Evolutionary conservation across 2,329 filamentous ascomycete species (phyloP), one percentile per base, ranked within the genome.

Genomic region (Neofusicoccum parvum): DNA sequence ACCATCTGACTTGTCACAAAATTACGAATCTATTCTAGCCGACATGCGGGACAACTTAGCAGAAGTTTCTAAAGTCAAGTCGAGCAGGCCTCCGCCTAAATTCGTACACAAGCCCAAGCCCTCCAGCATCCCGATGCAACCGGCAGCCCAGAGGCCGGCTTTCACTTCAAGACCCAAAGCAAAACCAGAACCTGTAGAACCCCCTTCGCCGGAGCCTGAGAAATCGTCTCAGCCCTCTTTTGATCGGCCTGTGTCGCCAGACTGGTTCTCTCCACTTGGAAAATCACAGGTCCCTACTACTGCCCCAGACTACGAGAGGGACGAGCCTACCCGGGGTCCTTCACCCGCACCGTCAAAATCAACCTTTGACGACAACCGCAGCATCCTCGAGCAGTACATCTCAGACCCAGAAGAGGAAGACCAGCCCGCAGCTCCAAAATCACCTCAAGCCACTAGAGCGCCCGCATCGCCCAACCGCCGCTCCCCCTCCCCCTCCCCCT

Each of bases 351-450:
- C 56, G 14, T 36, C 56, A 17, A 17, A 12, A 48, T 20, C 56
- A 5, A 37, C 56, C 17, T 37, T 48, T n/a, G 23, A 45, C n/a
- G 41, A 60, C n/a, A 23, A 60, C 17, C 41, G 17, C 43, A 46
- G 43, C 17, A 46, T 45, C 43, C 14, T 34, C 5, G 41, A 48
- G 5, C 59, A 76, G 6, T 69, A 68, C 5, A 58, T 69, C 3
- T 60, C 67, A 5, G 71, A 70, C 36, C 54, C 66, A 0, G 43
- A 65, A 5, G 67, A 69, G 7, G n/a, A 49, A 15, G 60, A 65
- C 27, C 37, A 48, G 12, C 43, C 60, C 27, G 51, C 64, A 7
- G 66, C 65, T 45, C 67, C 37, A 63, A 27, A 56, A 32, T 59
- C 54, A 7, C 23, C 54, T 7, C 20, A 4, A 15, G 5, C 41